A percentile compares a stretch with the other conserved stretches of the same genome.
phyloP scores from a whole-genome alignment of 148 eudicot genomes.

The Mesembryanthemum crystallinum region DNA sequence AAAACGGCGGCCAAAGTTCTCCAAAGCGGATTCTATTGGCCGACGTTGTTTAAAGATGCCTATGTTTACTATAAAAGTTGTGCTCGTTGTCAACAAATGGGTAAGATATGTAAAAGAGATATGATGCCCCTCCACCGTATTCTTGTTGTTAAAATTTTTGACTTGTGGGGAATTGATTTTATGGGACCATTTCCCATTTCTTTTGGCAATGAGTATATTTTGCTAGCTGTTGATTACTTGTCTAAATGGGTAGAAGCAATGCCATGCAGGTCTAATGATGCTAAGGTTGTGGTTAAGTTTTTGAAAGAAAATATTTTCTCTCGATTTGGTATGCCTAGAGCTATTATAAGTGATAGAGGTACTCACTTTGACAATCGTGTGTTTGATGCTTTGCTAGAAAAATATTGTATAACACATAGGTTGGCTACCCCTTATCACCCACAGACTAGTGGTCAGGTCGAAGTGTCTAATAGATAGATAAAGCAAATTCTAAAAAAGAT shows the following conservation, averaged over 20 bases:
- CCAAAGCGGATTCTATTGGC: neutral
- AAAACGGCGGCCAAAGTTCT: neutral
- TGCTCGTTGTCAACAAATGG: too few species aligned
- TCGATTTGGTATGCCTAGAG: conserved; percentile 5
- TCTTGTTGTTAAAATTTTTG: too few species aligned
- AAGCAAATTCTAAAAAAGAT: neutral
- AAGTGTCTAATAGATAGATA: neutral
- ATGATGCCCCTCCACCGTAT: too few species aligned
- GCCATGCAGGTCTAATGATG: neutral
- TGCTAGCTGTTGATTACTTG: neutral
- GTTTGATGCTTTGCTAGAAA: too few species aligned
- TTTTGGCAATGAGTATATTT: neutral
- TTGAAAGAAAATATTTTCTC: conserved; percentile 3
- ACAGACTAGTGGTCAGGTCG: neutral
- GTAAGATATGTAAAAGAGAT: too few species aligned
- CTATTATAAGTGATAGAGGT: neutral
- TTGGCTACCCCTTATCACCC: too few species aligned
- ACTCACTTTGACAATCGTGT: neutral
- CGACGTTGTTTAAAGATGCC: neutral
- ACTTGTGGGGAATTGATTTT: too few species aligned
- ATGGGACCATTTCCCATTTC: neutral
- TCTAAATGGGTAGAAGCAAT: conserved; percentile 1
- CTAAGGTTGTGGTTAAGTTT: neutral
- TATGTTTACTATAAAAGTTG: neutral
- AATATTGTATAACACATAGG: too few species aligned